Base-by-base conservation (phyloP, 1,284 basidiomycete species). In the Moniliella sp. region DNA sequence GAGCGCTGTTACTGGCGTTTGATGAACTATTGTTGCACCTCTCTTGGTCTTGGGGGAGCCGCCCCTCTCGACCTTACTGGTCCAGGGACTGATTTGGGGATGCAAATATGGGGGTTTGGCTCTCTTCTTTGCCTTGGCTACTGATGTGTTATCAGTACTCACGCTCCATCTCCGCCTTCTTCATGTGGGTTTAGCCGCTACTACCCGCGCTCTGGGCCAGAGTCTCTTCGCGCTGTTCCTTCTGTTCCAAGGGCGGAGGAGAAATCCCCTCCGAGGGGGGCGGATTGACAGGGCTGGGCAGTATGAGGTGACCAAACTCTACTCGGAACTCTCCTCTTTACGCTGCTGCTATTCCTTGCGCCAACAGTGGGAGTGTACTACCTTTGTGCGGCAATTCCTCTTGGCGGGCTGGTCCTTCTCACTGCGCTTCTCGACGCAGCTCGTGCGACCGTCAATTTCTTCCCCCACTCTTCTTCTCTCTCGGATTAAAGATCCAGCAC, bases 221-320 rank as follows among this genome's bases (percentile, higher is more conserved):
- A n/a, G n/a, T 10, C 66, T 73, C 5, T 69, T 69, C 18, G 77
- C 75, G 0, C 63, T 94, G 10, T 93, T 81, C 72, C 82, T 84
- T 52, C 69, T 97, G n/a, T 97, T 94, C 56, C 69, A 83, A 61
- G 86, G 84, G 77, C 48, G 50, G 37, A 54, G 50, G 35, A 40
- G 45, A 11, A 49, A 49, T 29, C 40, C 50, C 69, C 76, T 15
- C 65, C 93, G 16, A 70, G 82, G 28, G 68, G 45, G 75, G 30
- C 73, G 86, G 17, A 74, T 75, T 4, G 86, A 97, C 57, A n/a
- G n/a, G n/a, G 72, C 76, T 5, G 83, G 78, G 69, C 72, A 76
- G 42, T 93, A 93, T 54, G 80, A 88, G 41, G 67, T 88, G 88
- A 97, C 57, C 84, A 93, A 57, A 69, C 94, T 8, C 67, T 94